Base-by-base conservation (phyloP, 192 early-diverging fungal species). In the Coemansia pectinata region DNA sequence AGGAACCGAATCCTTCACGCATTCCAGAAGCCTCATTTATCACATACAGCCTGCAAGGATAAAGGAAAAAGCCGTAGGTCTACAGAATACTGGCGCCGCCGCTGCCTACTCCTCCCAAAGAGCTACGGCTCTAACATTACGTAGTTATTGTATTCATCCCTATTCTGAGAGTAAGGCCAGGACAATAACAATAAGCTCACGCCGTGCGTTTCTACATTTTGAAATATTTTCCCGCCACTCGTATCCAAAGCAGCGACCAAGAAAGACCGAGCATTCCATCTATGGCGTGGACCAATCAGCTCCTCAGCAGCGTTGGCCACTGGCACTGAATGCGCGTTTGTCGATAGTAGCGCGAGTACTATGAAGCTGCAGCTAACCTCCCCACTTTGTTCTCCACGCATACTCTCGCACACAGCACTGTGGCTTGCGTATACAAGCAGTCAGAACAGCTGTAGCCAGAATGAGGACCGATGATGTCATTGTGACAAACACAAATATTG, bases 1-100 rank as follows among this genome's bases (percentile, higher is more conserved):
- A 55, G 52, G 52, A 55, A 55, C 52, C 23, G 52, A 55, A 55
- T 55, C 52, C 52, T 25, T 29, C 52, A 55, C 27, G 52, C 52
- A 55, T 55, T 31, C 52, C 25, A 14, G 52, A 55, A 55, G 52
- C 52, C 52, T 55, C 52, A 27, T 55, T 55, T 25, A 55, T 55
- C 52, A 31, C 52, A 55, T 29, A 55, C 52, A 15, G 52, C 52
- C 27, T 55, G 52, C 52, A 55, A 25, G 25, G 52, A 29, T 55
- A 31, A 31, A 55, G 25, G 11, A 55, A 55, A 55, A 55, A 55
- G 52, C 52, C 52, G 52, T 55, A 55, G 52, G 52, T 29, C 25
- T 14, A 31, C 52, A 31, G 25, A 55, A 55, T 55, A 31, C 52
- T 31, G 27, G 52, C 52, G 52, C 27, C 27, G 52, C 52, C 27